Evolutionary conservation across 768 basidiomycete genomes (phyloP).

Genomic region (Exidia glandulosa): DNA sequence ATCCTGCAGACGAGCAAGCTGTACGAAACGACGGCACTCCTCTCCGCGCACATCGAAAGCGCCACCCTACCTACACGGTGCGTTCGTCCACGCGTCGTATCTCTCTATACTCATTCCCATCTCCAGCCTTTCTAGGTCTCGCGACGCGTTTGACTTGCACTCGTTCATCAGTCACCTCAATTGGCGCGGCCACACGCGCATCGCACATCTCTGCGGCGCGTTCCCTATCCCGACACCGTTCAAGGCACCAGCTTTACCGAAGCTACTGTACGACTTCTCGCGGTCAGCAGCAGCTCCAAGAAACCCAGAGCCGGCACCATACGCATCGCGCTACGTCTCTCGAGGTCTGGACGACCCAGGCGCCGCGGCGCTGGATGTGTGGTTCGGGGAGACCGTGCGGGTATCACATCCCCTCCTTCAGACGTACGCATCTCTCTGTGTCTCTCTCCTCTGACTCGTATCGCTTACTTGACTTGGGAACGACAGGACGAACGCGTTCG

Average conservation of each 20-base stretch:
- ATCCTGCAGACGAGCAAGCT: slow-evolving; percentile 19
- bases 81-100: neutral
- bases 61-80: slow-evolving; percentile 51
- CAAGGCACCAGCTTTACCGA: neutral
- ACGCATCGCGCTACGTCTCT: neutral
- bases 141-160: slow-evolving; percentile 28
- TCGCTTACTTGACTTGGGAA: neutral
- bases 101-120: neutral
- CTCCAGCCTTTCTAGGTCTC: neutral
- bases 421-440: neutral
- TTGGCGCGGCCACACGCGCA: slow-evolving; percentile 40
- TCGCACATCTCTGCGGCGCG: slow-evolving; percentile 45
- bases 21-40: slow-evolving; percentile 46
- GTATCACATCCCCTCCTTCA: neutral
- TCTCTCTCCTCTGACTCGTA: neutral
- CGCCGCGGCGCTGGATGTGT: neutral
- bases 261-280: neutral
- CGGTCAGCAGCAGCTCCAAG: neutral
- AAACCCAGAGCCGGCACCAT: neutral
- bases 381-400: neutral
- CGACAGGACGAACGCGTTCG: neutral
- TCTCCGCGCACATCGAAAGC: slow-evolving; percentile 49
- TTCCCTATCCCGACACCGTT: slow-evolving; percentile 29
- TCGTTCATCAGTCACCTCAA: slow-evolving; percentile 38
- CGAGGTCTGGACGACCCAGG: neutral